Evolutionary conservation across 1,284 basidiomycete species (phyloP), one percentile per base, ranked within the genome.

Genomic region (Marasmius sp.): DNA sequence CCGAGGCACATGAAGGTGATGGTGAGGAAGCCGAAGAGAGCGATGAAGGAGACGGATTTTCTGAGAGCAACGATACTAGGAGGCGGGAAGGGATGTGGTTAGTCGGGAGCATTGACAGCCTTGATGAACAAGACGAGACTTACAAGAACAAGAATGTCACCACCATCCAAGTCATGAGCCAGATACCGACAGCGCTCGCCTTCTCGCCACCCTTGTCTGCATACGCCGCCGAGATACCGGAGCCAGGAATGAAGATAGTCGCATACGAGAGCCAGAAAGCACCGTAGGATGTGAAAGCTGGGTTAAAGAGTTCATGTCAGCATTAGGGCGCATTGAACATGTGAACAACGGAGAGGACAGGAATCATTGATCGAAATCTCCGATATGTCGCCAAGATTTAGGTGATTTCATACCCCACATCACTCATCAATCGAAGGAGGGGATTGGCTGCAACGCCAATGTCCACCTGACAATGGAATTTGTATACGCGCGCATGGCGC

Each of bases 191-290:
- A 0, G 90, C 90, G 57, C 81, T 78, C 6, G 70, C 55, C 34
- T 91, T 74, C 72, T 89, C 82, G 0, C 67, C 68, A 1, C 67
- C 60, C 5, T 71, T 68, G 1, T 50, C 66, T 0, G 59, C 61
- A 43, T 86, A 92, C 0, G 88, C 83, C 0, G 74, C 71, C 11
- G 74, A 49, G 60, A 96, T 81, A 7, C 86, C 87, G 4, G 81
- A 83, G 41, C 79, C 79, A 20, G 91, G 92, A 63, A 89, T 82
- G 69, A 87, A 75, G 64, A 91, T 83, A 0, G 84, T 79, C 8
- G 83, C 89, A 60, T 86, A 93, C 3, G 90, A 92, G 75, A 93
- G 76, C 92, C 92, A 94, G 80, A 94, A 95, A 1, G 86, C 87
- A 61, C 92, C 93, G 68, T 92, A 95, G 1, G 87, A 88, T 0